Evolutionary conservation across 208 protist genomes (phyloP).

Genomic region (Zelonia costaricensis): DNA sequence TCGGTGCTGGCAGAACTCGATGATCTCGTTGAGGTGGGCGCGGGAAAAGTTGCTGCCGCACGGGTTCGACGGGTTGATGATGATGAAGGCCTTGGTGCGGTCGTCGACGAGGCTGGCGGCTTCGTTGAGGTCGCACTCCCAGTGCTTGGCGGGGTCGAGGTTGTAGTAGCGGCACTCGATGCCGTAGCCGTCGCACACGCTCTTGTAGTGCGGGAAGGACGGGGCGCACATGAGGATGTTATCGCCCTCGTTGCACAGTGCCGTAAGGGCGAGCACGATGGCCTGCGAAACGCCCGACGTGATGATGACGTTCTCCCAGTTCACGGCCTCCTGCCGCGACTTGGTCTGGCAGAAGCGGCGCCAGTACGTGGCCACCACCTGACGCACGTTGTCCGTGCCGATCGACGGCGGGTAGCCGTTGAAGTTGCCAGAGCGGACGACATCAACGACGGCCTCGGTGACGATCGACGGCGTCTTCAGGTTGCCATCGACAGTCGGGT

Average conservation of each 20-base stretch:
- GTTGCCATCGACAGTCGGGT: conserved; percentile 78
- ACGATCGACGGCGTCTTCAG: conserved; percentile 41
- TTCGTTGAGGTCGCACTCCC: conserved; percentile 88
- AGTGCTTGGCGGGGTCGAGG: conserved; percentile 80
- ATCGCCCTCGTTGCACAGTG: conserved; percentile 78
- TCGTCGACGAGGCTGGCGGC: conserved; percentile 76
- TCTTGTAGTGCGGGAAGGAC: conserved; percentile 94
- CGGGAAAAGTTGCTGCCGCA: conserved; percentile 91
- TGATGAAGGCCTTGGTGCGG: conserved; percentile 86
- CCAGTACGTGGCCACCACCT: conserved; percentile 59
- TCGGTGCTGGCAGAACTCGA: conserved; percentile 85
- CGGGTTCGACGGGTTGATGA: conserved; percentile 97
- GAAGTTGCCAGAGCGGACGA: conserved; percentile 36
- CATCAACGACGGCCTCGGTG: conserved; percentile 57
- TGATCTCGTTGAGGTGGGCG: conserved; percentile 79
- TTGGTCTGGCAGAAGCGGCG: conserved; percentile 39
- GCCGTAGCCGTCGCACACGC: conserved; percentile 75
- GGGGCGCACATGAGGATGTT: conserved; percentile 93
- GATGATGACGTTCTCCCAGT: conserved; percentile 76
- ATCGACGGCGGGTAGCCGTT: conserved; percentile 80
- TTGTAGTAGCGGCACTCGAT: conserved; percentile 84
- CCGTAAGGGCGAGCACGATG: conserved; percentile 84
- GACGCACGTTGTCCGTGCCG: conserved; percentile 52
- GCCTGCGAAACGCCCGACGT: conserved; percentile 87
- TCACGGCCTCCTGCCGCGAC: conserved; percentile 31